Conservation (phyloP, 2,329 filamentous ascomycete genomes). For the Botrytis medusae region DNA sequence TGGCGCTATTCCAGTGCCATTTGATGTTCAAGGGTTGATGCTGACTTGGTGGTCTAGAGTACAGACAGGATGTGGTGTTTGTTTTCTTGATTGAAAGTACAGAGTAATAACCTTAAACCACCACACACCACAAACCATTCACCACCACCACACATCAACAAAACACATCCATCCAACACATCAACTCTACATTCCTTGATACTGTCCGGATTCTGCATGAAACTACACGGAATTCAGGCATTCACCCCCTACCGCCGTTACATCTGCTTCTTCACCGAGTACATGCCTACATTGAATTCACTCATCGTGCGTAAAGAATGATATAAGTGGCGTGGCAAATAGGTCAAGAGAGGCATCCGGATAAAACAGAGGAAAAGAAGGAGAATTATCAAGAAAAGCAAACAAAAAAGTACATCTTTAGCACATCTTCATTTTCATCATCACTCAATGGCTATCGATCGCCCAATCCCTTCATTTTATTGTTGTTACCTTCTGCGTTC, state of each 20-base stretch:
- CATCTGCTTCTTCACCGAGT: background rate
- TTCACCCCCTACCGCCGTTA: background rate
- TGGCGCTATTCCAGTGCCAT: background rate
- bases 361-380: background rate
- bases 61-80: too few relatives aligned
- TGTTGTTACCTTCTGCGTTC: conserved; percentile 92
- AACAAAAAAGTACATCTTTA: background rate
- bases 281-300: background rate
- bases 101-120: background rate
- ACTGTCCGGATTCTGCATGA: background rate
- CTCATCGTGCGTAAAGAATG: background rate
- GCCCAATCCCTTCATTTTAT: conserved; percentile 81
- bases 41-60: background rate
- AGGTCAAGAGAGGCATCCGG: background rate
- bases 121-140: too few relatives aligned
- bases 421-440: background rate
- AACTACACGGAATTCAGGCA: background rate
- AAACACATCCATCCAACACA: background rate
- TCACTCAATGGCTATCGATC: conserved; percentile 36
- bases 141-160: background rate
- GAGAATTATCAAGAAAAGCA: background rate
- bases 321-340: background rate
- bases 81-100: background rate
- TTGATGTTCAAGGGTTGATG: background rate
- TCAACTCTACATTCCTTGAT: background rate